Evolutionary conservation across 2,329 filamentous ascomycete genomes (phyloP).

Genomic region (Geoglossum cookeanum): DNA sequence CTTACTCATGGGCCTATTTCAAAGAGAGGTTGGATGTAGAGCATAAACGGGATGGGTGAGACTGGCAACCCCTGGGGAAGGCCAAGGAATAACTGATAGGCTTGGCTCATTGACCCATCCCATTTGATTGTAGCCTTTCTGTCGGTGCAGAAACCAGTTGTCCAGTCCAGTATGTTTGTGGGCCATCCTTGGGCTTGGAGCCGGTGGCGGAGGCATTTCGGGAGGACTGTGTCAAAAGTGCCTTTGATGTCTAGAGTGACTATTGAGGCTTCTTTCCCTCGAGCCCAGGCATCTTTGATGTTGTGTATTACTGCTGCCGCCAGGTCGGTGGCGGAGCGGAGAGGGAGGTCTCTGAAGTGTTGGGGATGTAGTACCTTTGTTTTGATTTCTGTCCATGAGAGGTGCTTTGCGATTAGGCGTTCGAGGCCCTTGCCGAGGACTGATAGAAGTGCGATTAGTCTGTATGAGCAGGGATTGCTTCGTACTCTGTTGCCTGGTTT

Average conservation of each 20-base stretch:
- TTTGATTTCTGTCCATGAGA: neutral
- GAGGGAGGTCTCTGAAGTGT: neutral
- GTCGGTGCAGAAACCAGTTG: neutral
- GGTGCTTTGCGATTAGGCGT: neutral
- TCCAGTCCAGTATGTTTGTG: neutral
- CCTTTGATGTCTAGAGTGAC: neutral
- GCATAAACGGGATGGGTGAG: neutral
- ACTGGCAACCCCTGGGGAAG: neutral
- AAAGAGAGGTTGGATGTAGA: neutral
- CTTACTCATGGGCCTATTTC: neutral
- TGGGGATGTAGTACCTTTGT: neutral
- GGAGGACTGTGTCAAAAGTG: neutral
- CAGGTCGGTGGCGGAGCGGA: neutral
- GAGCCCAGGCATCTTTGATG: neutral
- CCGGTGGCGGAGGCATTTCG: neutral
- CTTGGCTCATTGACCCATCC: neutral
- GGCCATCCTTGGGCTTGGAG: neutral
- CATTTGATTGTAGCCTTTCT: neutral
- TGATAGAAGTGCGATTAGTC: neutral
- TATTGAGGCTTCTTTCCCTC: neutral
- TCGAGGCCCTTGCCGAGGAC: neutral
- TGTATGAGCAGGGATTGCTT: neutral
- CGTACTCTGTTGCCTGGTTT: neutral
- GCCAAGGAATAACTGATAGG: neutral
- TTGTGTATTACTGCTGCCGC: neutral